phyloP scores from a whole-genome alignment of 805 yeast species.

The Schwanniomyces pseudopolymorphus region DNA sequence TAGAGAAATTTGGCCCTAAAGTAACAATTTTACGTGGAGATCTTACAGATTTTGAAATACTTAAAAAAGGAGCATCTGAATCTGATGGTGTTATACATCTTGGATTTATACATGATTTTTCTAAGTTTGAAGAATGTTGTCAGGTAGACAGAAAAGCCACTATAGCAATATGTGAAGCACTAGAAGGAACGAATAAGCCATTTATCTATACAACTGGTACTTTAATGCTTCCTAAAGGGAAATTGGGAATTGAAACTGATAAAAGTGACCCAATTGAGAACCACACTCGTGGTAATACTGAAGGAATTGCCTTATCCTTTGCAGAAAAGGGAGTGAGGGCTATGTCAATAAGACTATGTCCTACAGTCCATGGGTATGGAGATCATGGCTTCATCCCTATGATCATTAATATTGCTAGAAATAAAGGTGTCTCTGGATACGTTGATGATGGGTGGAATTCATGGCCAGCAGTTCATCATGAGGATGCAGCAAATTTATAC shows the following conservation, averaged over 20 bases:
- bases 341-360: slow-evolving; percentile 25
- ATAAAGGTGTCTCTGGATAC: slow-evolving; percentile 28
- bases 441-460: slow-evolving; percentile 31
- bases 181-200: slow-evolving; percentile 25
- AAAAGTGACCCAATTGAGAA: slow-evolving; percentile 1
- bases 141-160: slow-evolving; percentile 25
- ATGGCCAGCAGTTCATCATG: slow-evolving; percentile 30
- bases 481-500: slow-evolving; percentile 31
- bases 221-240: slow-evolving; percentile 1
- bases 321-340: slow-evolving; percentile 24
- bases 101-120: slow-evolving; percentile 33
- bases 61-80: slow-evolving; percentile 22
- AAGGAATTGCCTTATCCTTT: slow-evolving; percentile 12
- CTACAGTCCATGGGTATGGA: slow-evolving; percentile 32
- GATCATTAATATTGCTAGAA: slow-evolving; percentile 25
- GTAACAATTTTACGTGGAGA: slow-evolving; percentile 23
- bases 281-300: slow-evolving; percentile 4
- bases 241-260: neutral
- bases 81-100: slow-evolving; percentile 39
- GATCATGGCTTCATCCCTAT: slow-evolving; percentile 24
- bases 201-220: slow-evolving; percentile 25
- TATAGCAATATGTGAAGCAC: slow-evolving; percentile 22
- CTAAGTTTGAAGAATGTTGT: slow-evolving; percentile 12
- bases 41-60: slow-evolving; percentile 22
- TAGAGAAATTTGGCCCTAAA: slow-evolving; percentile 21